A percentile compares a stretch with the other conserved stretches of the same genome.
These are phyloP conservation scores for Capsella bursapastoris DNA, from an alignment of 345 rosid genomes.

Conservation along the genomic window DNA sequence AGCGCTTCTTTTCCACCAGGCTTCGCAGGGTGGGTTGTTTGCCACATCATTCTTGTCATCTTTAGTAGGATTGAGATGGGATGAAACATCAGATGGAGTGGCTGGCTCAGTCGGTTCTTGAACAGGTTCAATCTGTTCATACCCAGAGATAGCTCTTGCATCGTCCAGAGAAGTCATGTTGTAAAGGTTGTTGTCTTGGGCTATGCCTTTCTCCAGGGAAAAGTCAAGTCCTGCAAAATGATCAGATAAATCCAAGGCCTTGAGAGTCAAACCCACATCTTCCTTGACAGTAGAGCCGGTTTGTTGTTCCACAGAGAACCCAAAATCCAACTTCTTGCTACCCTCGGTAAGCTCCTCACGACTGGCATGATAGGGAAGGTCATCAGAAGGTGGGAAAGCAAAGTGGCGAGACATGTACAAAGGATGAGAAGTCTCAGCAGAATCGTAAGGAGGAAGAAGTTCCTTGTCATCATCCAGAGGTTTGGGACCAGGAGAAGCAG, in stretches of 20 bases:
- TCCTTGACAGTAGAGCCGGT: slow-evolving; percentile 57
- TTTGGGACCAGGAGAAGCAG: slow-evolving; percentile 82
- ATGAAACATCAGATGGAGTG: slow-evolving; percentile 50
- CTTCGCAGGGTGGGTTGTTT: slow-evolving; percentile 68
- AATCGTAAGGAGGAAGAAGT: slow-evolving; percentile 31
- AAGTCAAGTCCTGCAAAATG: slow-evolving; percentile 58
- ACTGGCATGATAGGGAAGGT: slow-evolving; percentile 3
- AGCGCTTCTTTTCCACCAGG: slow-evolving; percentile 97
- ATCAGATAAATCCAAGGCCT: slow-evolving; percentile 59
- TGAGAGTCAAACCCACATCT: slow-evolving; percentile 57
- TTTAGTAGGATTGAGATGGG: slow-evolving; percentile 43
- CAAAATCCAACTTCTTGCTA: slow-evolving; percentile 49
- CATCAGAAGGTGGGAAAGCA: slow-evolving; percentile 60
- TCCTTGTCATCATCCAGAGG: slow-evolving; percentile 42
- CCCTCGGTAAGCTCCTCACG: slow-evolving; percentile 30
- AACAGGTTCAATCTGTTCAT: slow-evolving; percentile 46
- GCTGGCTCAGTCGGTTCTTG: slow-evolving; percentile 49
- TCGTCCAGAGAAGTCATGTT: slow-evolving; percentile 55
- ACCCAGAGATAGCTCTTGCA: slow-evolving; percentile 53
- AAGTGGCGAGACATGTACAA: slow-evolving; percentile 87
- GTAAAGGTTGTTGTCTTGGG: slow-evolving; percentile 59
- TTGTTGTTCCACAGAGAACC: slow-evolving; percentile 48
- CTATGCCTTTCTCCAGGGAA: slow-evolving; percentile 53
- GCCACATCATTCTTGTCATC: slow-evolving; percentile 52
- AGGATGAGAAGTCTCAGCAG: slow-evolving; percentile 63